Evolutionary conservation across 164 flowering plant genomes (phyloP).

Genomic region (Sextonia rubra): DNA sequence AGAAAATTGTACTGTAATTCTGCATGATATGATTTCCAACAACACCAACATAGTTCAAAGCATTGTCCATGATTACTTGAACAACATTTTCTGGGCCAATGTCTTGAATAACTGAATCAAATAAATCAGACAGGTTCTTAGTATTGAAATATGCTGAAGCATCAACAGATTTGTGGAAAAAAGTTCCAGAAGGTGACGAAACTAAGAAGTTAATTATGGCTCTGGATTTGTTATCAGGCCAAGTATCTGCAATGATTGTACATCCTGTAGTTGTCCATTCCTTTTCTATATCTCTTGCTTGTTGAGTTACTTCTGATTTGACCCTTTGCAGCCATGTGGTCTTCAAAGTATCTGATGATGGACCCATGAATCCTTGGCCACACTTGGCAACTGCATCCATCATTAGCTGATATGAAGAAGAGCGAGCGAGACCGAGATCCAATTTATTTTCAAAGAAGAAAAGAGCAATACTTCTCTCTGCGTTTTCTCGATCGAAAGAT

Average conservation of each 20-base stretch:
- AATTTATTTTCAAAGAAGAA: slow-evolving; percentile 91
- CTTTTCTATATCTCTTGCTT: slow-evolving; percentile 68
- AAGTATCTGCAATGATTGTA: slow-evolving; percentile 82
- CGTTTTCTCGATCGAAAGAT: slow-evolving; percentile 57
- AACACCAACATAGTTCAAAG: slow-evolving; percentile 55
- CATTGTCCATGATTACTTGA: slow-evolving; percentile 74
- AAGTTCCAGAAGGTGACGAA: slow-evolving; percentile 85
- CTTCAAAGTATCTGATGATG: slow-evolving; percentile 65
- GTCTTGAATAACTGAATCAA: slow-evolving; percentile 85
- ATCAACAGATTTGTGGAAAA: slow-evolving; percentile 86
- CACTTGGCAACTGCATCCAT: slow-evolving; percentile 69
- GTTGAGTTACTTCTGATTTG: slow-evolving; percentile 62
- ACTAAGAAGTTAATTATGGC: slow-evolving; percentile 85
- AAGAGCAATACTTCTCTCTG: slow-evolving; percentile 74
- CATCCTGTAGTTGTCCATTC: slow-evolving; percentile 88
- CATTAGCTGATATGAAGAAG: slow-evolving; percentile 79
- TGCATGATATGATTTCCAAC: slow-evolving; percentile 62
- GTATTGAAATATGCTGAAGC: slow-evolving; percentile 68
- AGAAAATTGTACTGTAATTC: slow-evolving; percentile 65
- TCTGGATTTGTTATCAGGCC: slow-evolving; percentile 85
- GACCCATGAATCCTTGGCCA: slow-evolving; percentile 68
- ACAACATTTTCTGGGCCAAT: slow-evolving; percentile 85
- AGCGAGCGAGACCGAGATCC: slow-evolving; percentile 77
- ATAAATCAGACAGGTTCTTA: slow-evolving; percentile 65
- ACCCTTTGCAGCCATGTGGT: slow-evolving; percentile 72